These are phyloP conservation scores for Actinidia chinensis DNA, from an alignment of 179 eudicot species.

Conservation along the genomic window DNA sequence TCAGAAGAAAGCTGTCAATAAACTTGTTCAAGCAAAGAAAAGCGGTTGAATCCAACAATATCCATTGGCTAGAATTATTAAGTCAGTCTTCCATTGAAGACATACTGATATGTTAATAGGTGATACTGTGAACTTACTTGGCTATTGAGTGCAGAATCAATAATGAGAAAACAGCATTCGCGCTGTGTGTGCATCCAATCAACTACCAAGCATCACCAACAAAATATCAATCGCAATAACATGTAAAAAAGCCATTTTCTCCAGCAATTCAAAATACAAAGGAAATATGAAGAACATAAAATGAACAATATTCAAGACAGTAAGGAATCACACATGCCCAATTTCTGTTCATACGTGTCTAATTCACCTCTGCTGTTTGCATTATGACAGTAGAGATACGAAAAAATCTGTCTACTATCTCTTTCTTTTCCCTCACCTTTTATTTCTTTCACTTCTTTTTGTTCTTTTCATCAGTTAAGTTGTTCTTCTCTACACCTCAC, in stretches of 20 bases:
- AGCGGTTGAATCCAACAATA: background rate
- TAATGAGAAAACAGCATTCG: constrained; percentile 57
- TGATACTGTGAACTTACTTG: constrained; percentile 42
- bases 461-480: too few relatives aligned
- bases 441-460: too few relatives aligned
- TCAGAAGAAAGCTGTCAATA: background rate
- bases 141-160: constrained; percentile 63
- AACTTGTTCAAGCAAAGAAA: background rate
- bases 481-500: too few relatives aligned
- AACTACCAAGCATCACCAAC: constrained; percentile 38
- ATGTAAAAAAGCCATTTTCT: background rate
- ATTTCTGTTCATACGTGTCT: too few relatives aligned
- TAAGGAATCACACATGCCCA: too few relatives aligned
- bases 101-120: background rate
- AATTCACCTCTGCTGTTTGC: too few relatives aligned
- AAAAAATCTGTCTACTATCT: too few relatives aligned
- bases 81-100: background rate
- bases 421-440: too few relatives aligned
- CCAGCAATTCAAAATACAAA: too few relatives aligned
- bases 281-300: too few relatives aligned
- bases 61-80: constrained; percentile 1
- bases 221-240: background rate
- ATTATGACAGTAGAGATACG: too few relatives aligned
- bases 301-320: too few relatives aligned
- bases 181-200: constrained; percentile 69